Evolutionary conservation across 192 early-diverging fungal species (phyloP), one percentile per base, ranked within the genome.

Genomic region (Entophlyctis helioformis): DNA sequence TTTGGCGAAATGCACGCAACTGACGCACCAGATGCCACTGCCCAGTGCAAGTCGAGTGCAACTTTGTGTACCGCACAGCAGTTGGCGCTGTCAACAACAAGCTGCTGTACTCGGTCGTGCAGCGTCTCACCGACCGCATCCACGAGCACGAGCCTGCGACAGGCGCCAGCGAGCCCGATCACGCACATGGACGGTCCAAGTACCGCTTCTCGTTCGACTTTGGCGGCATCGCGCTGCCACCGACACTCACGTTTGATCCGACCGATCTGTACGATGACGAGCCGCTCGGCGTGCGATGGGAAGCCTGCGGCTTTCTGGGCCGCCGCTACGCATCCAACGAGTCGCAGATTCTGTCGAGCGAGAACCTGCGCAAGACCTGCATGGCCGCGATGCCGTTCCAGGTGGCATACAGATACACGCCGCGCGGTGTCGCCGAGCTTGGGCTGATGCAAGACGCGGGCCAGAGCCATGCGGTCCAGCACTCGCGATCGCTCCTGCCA

Each of bases 271-370:
- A 47, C 16, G 53, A 47, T 8, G 53, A 45, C 1, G 19, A 28
- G 13, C 44, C 53, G 7, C n/a, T 47, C 16, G 54, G 54, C 13
- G 15, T 48, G 25, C 54, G 44, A 15, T 56, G 54, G 54, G 40
- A 56, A 26, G 32, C 41, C 10, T 23, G 31, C 6, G 54, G 42
- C 2, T 56, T 20, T 26, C 25, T 56, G 19, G 46, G 40, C 5
- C 39, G 18, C 13, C 34, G 24, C n/a, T n/a, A n/a, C n/a, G n/a
- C n/a, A n/a, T n/a, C n/a, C n/a, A n/a, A n/a, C n/a, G n/a, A n/a
- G n/a, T n/a, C n/a, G n/a, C n/a, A n/a, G n/a, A n/a, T n/a, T n/a
- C n/a, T n/a, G n/a, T n/a, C n/a, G n/a, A n/a, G n/a, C n/a, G n/a
- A n/a, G n/a, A n/a, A n/a, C n/a, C n/a, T n/a, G n/a, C n/a, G n/a